Base-by-base conservation (phyloP, 2,329 filamentous ascomycete genomes). In the Aspergillus versicolor region DNA sequence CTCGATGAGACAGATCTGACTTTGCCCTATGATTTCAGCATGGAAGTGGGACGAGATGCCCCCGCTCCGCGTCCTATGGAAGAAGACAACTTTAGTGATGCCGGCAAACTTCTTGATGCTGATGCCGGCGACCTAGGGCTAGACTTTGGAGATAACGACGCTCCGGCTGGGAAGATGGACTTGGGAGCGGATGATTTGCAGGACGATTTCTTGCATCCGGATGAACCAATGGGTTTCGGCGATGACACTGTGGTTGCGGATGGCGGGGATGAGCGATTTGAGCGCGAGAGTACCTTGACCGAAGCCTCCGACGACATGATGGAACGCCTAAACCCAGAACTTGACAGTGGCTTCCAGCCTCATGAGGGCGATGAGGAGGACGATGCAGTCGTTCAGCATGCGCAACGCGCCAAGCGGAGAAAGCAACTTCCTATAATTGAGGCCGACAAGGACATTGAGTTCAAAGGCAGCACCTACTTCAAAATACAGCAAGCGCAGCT, bases 1-100 rank as follows among this genome's bases (percentile, higher is more conserved):
- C 81, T 83, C 27, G 79, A 85, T 59, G 80, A 84, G 61, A 79
- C 91, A 6, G 30, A 47, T 34, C 12, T 47, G 34, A 88, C 91
- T 63, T 83, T 91, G 59, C 85, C 83, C 34, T 83, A 85, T 52
- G 75, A 80, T 54, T 75, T 79, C 59, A 94, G 88, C 67, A 87
- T 97, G 57, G 94, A 99, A 87, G 82, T 91, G 65, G 94, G 93
- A 69, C 89, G 93, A 86, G 88, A 96, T 65, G 92, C 90, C 19
- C 87, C 90, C 4, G 81, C 84, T 15, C 81, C 88, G 22, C 82
- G 84, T 45, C 79, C 85, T 2, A 76, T 88, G 19, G 90, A 75
- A 62, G 79, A 76, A 52, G 78, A 80, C 63, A 71, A 79, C 27
- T 76, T 79, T 55, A 78, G 79, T 53, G 77, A 90, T 62, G 87